Base-by-base conservation (phyloP, 2,329 filamentous ascomycete species). In the Phaeosphaeria sp. region DNA sequence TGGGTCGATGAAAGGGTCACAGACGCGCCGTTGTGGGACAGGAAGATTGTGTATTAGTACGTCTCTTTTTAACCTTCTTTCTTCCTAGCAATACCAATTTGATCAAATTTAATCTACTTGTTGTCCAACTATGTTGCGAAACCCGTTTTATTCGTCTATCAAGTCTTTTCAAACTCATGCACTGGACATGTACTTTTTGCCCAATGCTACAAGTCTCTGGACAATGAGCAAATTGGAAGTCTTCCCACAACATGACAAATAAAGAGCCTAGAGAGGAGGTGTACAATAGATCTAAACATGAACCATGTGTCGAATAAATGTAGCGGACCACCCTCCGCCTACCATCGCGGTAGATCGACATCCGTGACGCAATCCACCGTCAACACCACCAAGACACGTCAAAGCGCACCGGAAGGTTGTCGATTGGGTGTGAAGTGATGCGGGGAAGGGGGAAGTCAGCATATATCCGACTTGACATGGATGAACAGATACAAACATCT, bases 401-500 rank as follows among this genome's bases (percentile, higher is more conserved):
- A 36, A 36, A 36, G 30, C 30, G 17, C 25, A 42, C 46, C 50
- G 41, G 50, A 52, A 46, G 47, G 20, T 21, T 30, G 21, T 11
- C 18, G 18, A 21, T 47, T 30, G 20, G 27, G 42, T 18, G 43
- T 30, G 13, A 36, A 36, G n/a, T n/a, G 30, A 36, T 36, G 30
- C 30, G 30, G 30, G 30, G 30, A 36, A 36, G 9, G n/a, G n/a
- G n/a, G n/a, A 27, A 4, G 9, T 27, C 25, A 15, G 11, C 18
- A 46, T 46, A 46, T 36, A 52, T 23, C 50, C 42, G 41, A 46
- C 50, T 43, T 52, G n/a, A n/a, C n/a, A n/a, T n/a, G n/a, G n/a
- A n/a, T n/a, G n/a, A n/a, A n/a, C n/a, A n/a, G n/a, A n/a, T n/a
- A n/a, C n/a, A n/a, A n/a, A n/a, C n/a, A n/a, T n/a, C n/a, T n/a